These are phyloP conservation scores for Dictyostelium discoideum DNA, from an alignment of 78 protist species.

Conservation along the genomic window dicty_2.7 NC_007091.3:4091001-4091500, in stretches of 20 bases:
- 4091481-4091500: not conserved
- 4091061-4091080: not conserved
- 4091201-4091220: no score
- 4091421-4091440: not conserved
- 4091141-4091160: not conserved
- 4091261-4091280: not conserved
- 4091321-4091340: not conserved
- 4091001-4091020: not conserved
- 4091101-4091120: not conserved
- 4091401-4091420: not conserved
- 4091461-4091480: conserved; percentile 16
- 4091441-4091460: not conserved
- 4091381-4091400: not conserved
- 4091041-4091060: not conserved
- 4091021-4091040: not conserved
- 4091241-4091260: not conserved
- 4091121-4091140: not conserved
- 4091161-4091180: not conserved
- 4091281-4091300: conserved; percentile 4
- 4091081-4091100: not conserved
- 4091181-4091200: no score
- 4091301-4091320: not conserved
- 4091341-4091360: not conserved
- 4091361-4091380: not conserved
- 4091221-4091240: not conserved